Conservation (phyloP, 441 rosid genomes). For the Populus tomentosa region DNA sequence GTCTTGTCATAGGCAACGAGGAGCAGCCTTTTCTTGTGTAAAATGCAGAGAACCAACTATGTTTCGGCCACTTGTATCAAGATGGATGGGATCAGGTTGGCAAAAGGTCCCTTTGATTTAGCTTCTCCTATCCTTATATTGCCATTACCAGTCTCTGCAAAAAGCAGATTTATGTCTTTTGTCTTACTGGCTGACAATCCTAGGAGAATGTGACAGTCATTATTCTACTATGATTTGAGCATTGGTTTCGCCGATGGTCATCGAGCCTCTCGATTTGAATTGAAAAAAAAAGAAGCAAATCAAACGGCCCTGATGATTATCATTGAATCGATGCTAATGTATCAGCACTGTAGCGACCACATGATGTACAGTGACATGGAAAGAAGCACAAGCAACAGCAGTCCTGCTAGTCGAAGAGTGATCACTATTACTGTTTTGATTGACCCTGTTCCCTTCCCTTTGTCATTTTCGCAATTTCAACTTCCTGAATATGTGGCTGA, state of each 20-base stretch:
- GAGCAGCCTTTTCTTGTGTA: slow-evolving; percentile 21
- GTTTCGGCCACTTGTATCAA: slow-evolving; percentile 29
- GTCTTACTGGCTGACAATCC: slow-evolving; percentile 11
- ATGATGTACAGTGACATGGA: neutral
- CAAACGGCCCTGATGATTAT: no score
- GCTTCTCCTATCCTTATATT: slow-evolving; percentile 6
- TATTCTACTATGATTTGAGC: neutral
- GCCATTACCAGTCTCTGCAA: slow-evolving; percentile 3
- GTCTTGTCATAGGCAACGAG: slow-evolving; percentile 22
- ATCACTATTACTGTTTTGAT: neutral
- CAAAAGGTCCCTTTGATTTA: slow-evolving; percentile 21
- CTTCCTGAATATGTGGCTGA: neutral
- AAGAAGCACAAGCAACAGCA: neutral
- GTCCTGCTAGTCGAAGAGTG: no score
- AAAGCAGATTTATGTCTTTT: slow-evolving; percentile 22
- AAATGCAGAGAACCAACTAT: slow-evolving; percentile 29
- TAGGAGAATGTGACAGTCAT: neutral
- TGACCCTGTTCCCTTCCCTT: neutral
- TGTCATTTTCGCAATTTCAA: neutral
- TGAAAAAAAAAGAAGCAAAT: neutral
- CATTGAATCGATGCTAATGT: no score
- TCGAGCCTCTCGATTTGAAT: no score
- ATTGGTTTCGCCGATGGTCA: no score
- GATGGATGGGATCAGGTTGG: slow-evolving; percentile 16
- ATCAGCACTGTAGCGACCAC: no score